phyloP scores from a whole-genome alignment of 139 green algal species.

The Mychonastes homosphaera region DNA sequence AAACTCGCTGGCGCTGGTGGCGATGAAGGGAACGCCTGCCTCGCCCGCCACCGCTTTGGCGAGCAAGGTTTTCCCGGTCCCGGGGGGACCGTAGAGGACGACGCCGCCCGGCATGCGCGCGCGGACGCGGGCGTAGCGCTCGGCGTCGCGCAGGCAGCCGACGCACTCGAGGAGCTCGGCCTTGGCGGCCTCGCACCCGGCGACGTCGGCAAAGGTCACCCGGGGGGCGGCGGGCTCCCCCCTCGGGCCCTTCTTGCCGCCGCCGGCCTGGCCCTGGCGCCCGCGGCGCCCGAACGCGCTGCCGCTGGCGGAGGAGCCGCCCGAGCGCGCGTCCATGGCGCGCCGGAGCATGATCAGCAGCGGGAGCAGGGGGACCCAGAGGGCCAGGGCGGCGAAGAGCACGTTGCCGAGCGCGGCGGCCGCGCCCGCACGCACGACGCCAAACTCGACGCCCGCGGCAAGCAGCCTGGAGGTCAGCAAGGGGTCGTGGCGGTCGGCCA shows the following conservation, averaged over 20 bases:
- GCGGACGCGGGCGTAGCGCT: slow-evolving; percentile 37
- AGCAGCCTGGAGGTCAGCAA: slow-evolving; percentile 28
- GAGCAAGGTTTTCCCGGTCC: slow-evolving; percentile 74
- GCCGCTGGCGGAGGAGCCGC: slow-evolving; percentile 13
- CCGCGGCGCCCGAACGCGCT: not conserved
- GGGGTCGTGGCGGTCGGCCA: slow-evolving; percentile 37
- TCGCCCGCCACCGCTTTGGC: slow-evolving; percentile 83
- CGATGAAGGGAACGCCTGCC: slow-evolving; percentile 85
- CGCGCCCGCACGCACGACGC: slow-evolving; percentile 1
- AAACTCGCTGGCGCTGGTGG: slow-evolving; percentile 88
- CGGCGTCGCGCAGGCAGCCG: slow-evolving; percentile 33
- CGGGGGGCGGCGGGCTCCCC: slow-evolving; percentile 14
- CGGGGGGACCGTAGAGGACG: slow-evolving; percentile 66
- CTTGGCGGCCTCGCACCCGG: slow-evolving; percentile 75
- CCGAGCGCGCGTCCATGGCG: slow-evolving; percentile 35
- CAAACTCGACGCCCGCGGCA: slow-evolving; percentile 29
- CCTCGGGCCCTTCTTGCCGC: slow-evolving; percentile 15
- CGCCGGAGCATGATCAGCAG: slow-evolving; percentile 60
- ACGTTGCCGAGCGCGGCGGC: slow-evolving; percentile 21
- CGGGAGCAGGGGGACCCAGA: slow-evolving; percentile 81
- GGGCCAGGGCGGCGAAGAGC: slow-evolving; percentile 34
- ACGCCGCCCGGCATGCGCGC: slow-evolving; percentile 61
- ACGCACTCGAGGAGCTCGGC: slow-evolving; percentile 65
- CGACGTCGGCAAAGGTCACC: slow-evolving; percentile 65
- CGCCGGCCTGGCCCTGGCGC: not conserved